Evolutionary conservation across 257 asterid species (phyloP), one percentile per base, ranked within the genome.

Genomic region (Catharanthus roseus): DNA sequence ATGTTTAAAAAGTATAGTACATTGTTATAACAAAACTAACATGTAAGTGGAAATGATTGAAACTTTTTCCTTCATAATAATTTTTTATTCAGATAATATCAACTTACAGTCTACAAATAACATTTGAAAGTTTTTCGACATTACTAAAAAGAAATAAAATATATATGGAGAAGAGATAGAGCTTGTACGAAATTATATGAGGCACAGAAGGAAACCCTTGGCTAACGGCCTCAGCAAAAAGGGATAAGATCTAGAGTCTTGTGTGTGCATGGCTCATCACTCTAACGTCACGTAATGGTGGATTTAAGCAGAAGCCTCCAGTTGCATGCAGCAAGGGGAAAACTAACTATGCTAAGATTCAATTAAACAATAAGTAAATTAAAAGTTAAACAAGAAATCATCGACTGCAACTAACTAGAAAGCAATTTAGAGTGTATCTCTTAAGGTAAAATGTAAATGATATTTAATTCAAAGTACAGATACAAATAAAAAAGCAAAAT

Each of bases 211-310:
- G 84, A 80, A 93, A 86, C 70, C 99, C 99, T 75, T 91, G 99
- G 83, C 77, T 88, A 50, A 97, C 97, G 71, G 80, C 82, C 70
- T 78, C 77, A 74, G 96, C 97, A 72, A 93, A 84, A 79, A 93
- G 96, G 71, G 99, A 93, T 91, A 78, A 93, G 90, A 86, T 93
- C 99, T 74, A 93, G 82, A 74, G 86, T 89, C 87, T 93, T 93
- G 78, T 93, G 99, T 72, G 97, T 86, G 79, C 99, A 91, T 53
- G 99, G 95, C 83, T 93, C 99, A 29, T 93, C 85, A 29, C 65
- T 72, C 69, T 80, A 89, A 67, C n/a, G n/a, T n/a, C n/a, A n/a
- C 82, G 96, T 73, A 93, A 83, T 0, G 99, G 99, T 72, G 96
- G 96, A 73, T 91, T 93, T 82, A 93, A 68, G 97, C 96, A 93